Conservation (phyloP, 306 rosid genomes). For the Lupinus albus region DNA sequence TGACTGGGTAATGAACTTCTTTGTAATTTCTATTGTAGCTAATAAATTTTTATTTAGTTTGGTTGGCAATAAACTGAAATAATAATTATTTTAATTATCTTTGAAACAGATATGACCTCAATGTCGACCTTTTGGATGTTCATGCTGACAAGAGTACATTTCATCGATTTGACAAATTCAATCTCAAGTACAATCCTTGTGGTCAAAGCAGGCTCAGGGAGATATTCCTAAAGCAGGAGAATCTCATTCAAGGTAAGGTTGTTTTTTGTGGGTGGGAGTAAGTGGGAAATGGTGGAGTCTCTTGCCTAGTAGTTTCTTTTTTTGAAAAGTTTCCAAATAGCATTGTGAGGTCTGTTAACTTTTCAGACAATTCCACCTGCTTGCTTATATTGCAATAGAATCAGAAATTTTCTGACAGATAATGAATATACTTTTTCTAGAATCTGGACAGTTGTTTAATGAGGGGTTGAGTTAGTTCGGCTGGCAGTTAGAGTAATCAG, state of each 20-base stretch:
- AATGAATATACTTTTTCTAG: too few species aligned
- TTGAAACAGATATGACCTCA: constrained; percentile 83
- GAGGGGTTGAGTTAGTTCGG: too few species aligned
- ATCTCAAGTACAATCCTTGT: constrained; percentile 97
- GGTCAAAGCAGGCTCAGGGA: constrained; percentile 99
- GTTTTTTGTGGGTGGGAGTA: neutral
- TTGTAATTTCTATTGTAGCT: constrained; percentile 25
- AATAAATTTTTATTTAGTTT: constrained; percentile 20
- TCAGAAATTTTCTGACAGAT: neutral
- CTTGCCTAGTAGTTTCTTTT: neutral
- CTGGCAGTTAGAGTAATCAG: too few species aligned
- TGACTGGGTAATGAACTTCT: constrained; percentile 69
- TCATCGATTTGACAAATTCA: constrained; percentile 98
- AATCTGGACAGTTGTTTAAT: too few species aligned
- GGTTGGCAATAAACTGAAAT: constrained; percentile 14
- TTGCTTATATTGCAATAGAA: neutral
- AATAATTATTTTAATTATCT: constrained; percentile 38
- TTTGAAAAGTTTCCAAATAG: constrained; percentile 23
- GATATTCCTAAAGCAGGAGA: constrained; percentile 95
- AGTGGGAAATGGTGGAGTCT: neutral
- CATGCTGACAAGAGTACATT: constrained; percentile 99
- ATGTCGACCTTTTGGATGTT: constrained; percentile 99
- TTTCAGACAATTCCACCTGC: neutral
- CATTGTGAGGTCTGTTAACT: constrained; percentile 1
- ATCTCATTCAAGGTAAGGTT: constrained; percentile 91